Evolutionary conservation across 768 basidiomycete species (phyloP), one percentile per base, ranked within the genome.

Genomic region (Terana coerulea): DNA sequence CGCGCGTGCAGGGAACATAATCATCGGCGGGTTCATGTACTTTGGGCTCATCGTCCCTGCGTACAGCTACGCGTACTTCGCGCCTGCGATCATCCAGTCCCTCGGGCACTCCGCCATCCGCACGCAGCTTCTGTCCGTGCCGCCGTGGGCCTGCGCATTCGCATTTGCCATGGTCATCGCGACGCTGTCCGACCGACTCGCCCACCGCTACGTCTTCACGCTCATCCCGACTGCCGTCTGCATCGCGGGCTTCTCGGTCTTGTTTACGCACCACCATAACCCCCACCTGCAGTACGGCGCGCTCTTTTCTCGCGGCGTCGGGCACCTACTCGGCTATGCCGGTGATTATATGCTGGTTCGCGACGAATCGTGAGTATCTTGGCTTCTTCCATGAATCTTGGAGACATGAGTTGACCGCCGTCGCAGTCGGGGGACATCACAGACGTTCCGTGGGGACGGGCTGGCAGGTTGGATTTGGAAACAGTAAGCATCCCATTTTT

Each of bases 21-120:
- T 66, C 30, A 51, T 59, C 17, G 63, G 61, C 25, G 65, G 63
- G n/a, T 64, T 66, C 51, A 66, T 66, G 63, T 66, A 66, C 57
- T 58, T 66, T 48, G 63, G 63, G 7, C 58, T 66, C 43, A 54
- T 66, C 31, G 60, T 63, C 5, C 60, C 63, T 14, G 65, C 61
- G 3, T 66, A 65, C 48, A 46, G 61, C 25, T 65, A 65, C 40
- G 62, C 55, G 7, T 59, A 61, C 39, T 59, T 59, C 36, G 51
- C 61, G 3, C 58, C 60, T 21, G 40, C 52, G 17, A 57, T 55
- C 51, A 57, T 59, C 42, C 47, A 57, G 15, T 33, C 40, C 14
- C 46, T 60, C 12, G 56, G 56, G 1, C 56, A 60, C 42, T 44
- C 46, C 5, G 47, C 44, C 41, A 51, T 58, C 17, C 49, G 47